phyloP scores from a whole-genome alignment of 768 basidiomycete species.

The Polyporus arcularius region DNA sequence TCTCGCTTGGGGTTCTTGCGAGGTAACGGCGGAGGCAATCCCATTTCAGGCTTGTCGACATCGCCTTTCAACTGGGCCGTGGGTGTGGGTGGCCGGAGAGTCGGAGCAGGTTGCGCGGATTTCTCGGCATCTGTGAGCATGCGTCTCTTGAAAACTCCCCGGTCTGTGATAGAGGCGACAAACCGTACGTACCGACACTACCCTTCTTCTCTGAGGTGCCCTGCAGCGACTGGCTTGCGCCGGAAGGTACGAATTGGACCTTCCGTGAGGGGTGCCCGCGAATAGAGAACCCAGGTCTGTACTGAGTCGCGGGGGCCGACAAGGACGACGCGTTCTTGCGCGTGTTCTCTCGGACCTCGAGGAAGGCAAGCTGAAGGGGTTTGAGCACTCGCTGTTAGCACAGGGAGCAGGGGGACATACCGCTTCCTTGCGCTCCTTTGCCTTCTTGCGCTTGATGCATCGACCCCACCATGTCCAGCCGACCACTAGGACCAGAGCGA shows the following conservation, averaged over 20 bases:
- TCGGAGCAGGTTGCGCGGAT: not conserved
- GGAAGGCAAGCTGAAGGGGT: conserved; percentile 24
- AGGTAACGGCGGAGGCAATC: conserved; percentile 12
- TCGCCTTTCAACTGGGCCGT: not conserved
- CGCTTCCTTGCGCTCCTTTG: conserved; percentile 32
- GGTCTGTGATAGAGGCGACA: too few species aligned
- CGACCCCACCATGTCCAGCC: conserved; percentile 52
- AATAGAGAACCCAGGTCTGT: conserved; percentile 30
- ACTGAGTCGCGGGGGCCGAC: conserved; percentile 20
- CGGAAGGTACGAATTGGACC: conserved; percentile 40
- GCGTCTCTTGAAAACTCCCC: not conserved
- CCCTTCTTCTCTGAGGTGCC: conserved; percentile 4
- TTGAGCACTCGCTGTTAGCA: not conserved
- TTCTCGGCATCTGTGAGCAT: conserved; percentile 10
- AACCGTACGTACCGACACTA: not conserved
- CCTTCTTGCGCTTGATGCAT: conserved; percentile 39
- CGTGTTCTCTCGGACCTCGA: conserved; percentile 42
- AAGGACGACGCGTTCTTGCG: conserved; percentile 38
- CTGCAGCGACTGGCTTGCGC: conserved; percentile 12
- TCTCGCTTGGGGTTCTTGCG: conserved; percentile 5
- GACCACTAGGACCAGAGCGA: conserved; percentile 45
- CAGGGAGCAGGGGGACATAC: conserved; percentile 21
- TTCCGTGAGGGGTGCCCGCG: conserved; percentile 32
- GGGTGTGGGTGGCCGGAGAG: not conserved
- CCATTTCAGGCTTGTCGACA: conserved; percentile 2